Evolutionary conservation across 2,329 filamentous ascomycete species (phyloP).

Genomic region (Aspergillus hortae): DNA sequence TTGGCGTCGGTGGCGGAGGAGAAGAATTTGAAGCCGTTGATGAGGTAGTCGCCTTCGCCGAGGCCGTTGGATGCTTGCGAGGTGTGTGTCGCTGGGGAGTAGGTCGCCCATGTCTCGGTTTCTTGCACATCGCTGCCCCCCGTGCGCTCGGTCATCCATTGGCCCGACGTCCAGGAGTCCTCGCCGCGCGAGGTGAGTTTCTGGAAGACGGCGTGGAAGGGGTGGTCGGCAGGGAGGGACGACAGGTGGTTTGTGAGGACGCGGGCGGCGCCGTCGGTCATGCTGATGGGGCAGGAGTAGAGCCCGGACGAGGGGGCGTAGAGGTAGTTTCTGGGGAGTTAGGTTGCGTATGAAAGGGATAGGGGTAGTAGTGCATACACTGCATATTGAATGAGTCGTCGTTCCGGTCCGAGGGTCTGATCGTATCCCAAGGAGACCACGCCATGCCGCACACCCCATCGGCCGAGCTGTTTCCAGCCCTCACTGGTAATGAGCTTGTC

Average conservation of each 20-base stretch:
- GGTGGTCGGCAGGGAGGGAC: conserved; percentile 2
- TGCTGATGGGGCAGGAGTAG: conserved; percentile 63
- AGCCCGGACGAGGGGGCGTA: conserved; percentile 59
- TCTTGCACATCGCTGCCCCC: conserved; percentile 67
- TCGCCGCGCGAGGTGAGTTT: conserved; percentile 21
- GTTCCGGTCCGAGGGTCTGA: conserved; percentile 15
- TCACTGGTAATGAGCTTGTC: conserved; percentile 61
- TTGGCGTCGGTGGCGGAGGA: conserved; percentile 63
- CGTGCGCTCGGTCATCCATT: conserved; percentile 73
- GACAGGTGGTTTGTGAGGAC: conserved; percentile 23
- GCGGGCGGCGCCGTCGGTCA: conserved; percentile 47
- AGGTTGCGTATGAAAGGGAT: not conserved
- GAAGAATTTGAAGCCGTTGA: conserved; percentile 71
- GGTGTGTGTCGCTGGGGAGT: conserved; percentile 17
- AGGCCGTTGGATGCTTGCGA: conserved; percentile 1
- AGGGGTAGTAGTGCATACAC: conserved; percentile 15
- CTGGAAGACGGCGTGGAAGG: conserved; percentile 9
- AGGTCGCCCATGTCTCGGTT: conserved; percentile 60
- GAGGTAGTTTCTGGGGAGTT: conserved; percentile 43
- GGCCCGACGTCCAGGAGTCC: conserved; percentile 64
- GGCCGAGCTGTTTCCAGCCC: conserved; percentile 55
- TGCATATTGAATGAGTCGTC: conserved; percentile 24
- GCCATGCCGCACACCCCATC: conserved; percentile 31
- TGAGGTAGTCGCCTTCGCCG: conserved; percentile 32
- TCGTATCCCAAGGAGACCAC: conserved; percentile 26